phyloP scores from a whole-genome alignment of 225 moss, liverwort and hornwort species.

The Takakia lepidozioides region DNA sequence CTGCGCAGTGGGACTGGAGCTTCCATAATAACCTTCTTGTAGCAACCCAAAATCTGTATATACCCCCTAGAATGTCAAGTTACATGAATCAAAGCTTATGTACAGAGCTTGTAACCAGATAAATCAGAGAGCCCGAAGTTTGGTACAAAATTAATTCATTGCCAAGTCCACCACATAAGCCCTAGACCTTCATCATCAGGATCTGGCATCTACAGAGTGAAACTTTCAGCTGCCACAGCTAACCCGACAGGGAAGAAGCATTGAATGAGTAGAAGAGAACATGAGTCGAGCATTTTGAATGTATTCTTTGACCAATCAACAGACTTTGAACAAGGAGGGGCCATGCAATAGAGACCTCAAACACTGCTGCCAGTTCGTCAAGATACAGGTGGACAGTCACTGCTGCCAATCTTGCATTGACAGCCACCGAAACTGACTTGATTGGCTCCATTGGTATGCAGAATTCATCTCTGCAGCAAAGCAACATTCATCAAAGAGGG shows the following conservation, averaged over 20 bases:
- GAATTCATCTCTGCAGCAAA: conserved; percentile 66
- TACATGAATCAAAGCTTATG: neutral
- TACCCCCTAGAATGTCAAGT: neutral
- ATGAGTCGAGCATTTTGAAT: too few species aligned
- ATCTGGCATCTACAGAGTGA: too few species aligned
- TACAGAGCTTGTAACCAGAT: neutral
- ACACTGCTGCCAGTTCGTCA: conserved; percentile 57
- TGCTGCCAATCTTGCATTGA: conserved; percentile 53
- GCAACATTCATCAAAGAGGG: too few species aligned
- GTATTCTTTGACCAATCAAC: too few species aligned
- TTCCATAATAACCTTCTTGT: conserved; percentile 38
- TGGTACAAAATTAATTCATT: too few species aligned
- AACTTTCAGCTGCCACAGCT: too few species aligned
- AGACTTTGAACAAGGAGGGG: too few species aligned
- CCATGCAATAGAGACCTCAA: conserved; percentile 20
- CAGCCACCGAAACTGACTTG: conserved; percentile 52
- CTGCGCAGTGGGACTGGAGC: conserved; percentile 20
- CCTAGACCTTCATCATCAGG: too few species aligned
- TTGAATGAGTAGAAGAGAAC: too few species aligned
- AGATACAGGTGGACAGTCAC: conserved; percentile 65
- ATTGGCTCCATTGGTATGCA: conserved; percentile 51
- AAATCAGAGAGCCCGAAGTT: too few species aligned
- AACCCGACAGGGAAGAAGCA: too few species aligned
- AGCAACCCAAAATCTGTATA: conserved; percentile 1
- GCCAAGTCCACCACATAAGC: too few species aligned